Percentiles rank a stretch among this genome's conserved stretches.
These are phyloP conservation scores for Striga asiatica DNA, from an alignment of 257 asterid species.

Conservation along the genomic window DNA sequence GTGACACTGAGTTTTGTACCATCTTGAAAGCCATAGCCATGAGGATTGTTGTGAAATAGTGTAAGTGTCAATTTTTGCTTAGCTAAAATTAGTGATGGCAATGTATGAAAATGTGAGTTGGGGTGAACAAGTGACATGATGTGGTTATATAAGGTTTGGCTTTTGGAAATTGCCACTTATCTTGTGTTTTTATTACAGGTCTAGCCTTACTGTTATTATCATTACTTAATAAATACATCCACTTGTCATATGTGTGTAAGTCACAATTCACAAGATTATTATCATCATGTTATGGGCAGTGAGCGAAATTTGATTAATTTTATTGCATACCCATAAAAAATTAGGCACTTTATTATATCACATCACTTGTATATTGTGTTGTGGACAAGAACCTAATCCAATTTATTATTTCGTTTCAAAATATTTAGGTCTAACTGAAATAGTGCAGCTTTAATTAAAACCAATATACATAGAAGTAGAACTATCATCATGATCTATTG, in stretches of 20 bases:
- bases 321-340: no score
- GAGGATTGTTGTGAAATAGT: constrained; percentile 17
- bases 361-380: no score
- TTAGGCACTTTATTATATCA: no score
- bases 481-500: no score
- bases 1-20: constrained; percentile 27
- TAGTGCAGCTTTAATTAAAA: no score
- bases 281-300: constrained; percentile 5
- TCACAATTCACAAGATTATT: constrained; percentile 10
- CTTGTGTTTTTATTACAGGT: constrained; percentile 25
- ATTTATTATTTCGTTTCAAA: no score
- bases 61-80: background rate
- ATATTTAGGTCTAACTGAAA: no score
- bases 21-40: constrained; percentile 95
- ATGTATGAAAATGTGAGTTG: background rate
- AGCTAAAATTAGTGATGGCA: no score
- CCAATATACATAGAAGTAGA: no score
- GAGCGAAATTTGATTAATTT: background rate
- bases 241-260: background rate
- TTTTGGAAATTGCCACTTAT: constrained; percentile 32
- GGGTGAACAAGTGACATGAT: background rate
- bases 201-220: constrained; percentile 25
- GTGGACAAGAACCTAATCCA: no score
- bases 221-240: no score
- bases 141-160: constrained; percentile 38